Percentiles rank a stretch among this genome's conserved stretches.
Conservation (phyloP, 345 rosid species). For the Odontarrhena argentea region DNA sequence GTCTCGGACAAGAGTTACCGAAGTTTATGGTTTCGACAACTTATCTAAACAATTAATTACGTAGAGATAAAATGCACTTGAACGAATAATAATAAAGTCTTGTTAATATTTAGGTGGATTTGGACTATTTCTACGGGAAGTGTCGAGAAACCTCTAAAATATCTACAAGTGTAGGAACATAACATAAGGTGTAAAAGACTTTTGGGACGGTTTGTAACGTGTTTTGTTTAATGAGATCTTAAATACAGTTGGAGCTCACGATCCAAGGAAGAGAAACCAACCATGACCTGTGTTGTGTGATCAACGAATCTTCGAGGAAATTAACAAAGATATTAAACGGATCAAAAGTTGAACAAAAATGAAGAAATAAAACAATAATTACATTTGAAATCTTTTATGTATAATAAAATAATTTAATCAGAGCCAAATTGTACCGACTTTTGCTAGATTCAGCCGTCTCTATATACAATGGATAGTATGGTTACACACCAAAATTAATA, state of each 20-base stretch:
- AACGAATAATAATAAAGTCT: not conserved
- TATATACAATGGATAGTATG: no score
- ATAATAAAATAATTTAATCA: no score
- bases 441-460: no score
- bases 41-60: not conserved
- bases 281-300: not conserved
- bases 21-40: not conserved
- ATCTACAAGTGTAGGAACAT: not conserved
- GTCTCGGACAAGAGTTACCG: conserved; percentile 30
- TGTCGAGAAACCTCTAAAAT: not conserved
- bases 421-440: no score
- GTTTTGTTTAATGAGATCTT: not conserved
- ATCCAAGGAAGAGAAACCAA: not conserved
- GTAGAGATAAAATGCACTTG: not conserved
- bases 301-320: not conserved
- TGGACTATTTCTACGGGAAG: not conserved
- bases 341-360: not conserved
- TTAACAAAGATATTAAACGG: no score
- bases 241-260: not conserved
- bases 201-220: not conserved
- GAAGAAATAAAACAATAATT: no score
- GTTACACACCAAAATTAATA: no score
- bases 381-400: no score
- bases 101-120: not conserved
- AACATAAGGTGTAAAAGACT: conserved; percentile 5